A percentile compares a stretch with the other conserved stretches of the same genome.
These are phyloP conservation scores for Pyrenophora seminiperda DNA, from an alignment of 2,329 filamentous ascomycete genomes.

Conservation along the genomic window DNA sequence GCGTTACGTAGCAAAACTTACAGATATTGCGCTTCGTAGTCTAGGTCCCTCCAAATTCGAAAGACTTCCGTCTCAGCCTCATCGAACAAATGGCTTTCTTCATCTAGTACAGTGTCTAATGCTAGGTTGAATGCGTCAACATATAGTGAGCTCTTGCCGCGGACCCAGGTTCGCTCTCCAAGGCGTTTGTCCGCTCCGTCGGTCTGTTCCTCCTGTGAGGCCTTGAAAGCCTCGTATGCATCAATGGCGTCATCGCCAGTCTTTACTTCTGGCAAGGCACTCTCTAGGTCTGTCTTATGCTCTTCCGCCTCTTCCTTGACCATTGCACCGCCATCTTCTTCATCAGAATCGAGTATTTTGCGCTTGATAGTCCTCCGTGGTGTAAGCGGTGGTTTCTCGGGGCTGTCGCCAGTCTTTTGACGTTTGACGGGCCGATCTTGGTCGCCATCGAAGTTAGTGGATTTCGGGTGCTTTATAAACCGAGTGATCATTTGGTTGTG, in stretches of 20 bases:
- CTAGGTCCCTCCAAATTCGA: conserved; percentile 70
- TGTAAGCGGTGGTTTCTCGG: conserved; percentile 26
- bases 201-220: conserved; percentile 56
- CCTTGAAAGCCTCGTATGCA: conserved; percentile 74
- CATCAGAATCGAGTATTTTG: conserved; percentile 50
- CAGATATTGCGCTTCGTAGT: conserved; percentile 90
- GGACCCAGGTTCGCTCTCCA: conserved; percentile 68
- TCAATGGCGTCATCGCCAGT: conserved; percentile 74
- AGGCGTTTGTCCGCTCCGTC: conserved; percentile 56
- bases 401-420: conserved; percentile 39
- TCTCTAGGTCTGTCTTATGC: conserved; percentile 70
- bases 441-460: conserved; percentile 51
- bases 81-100: conserved; percentile 87
- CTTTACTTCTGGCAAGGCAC: conserved; percentile 68
- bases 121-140: conserved; percentile 97
- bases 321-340: conserved; percentile 46
- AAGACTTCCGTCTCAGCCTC: conserved; percentile 79
- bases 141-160: conserved; percentile 86
- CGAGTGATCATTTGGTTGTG: conserved; percentile 57
- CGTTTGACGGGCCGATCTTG: conserved; percentile 52
- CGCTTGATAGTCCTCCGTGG: conserved; percentile 30
- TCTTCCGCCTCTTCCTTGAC: conserved; percentile 27
- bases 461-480: conserved; percentile 52
- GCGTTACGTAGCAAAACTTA: conserved; percentile 53
- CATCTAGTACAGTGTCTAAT: conserved; percentile 83